Conservation (phyloP, 2,329 filamentous ascomycete species). For the Colletotrichum horii region DNA sequence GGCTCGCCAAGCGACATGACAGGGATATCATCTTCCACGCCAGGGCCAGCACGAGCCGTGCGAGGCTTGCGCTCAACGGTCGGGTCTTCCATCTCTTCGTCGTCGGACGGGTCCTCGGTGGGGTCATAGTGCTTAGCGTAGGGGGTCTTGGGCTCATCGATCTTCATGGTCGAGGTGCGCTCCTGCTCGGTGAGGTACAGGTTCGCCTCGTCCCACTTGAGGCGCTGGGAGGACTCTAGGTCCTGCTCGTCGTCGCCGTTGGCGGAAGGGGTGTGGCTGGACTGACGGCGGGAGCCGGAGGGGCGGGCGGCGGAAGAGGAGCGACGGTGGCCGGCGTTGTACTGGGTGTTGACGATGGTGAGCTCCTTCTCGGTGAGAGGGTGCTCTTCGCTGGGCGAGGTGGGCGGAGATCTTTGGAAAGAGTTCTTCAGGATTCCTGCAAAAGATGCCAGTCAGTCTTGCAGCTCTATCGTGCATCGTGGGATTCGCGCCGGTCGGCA, state of each 20-base stretch:
- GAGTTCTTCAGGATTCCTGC: slow-evolving; percentile 95
- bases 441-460: background rate
- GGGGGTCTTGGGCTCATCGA: slow-evolving; percentile 97
- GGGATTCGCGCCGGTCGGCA: background rate
- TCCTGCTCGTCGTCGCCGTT: slow-evolving; percentile 50
- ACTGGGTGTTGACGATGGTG: slow-evolving; percentile 90
- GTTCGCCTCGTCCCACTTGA: slow-evolving; percentile 99
- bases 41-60: slow-evolving; percentile 24
- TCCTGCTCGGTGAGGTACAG: slow-evolving; percentile 97
- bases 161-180: slow-evolving; percentile 96
- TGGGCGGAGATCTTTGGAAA: slow-evolving; percentile 65
- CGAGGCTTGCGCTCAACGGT: slow-evolving; percentile 46
- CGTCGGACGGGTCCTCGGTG: slow-evolving; percentile 82
- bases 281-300: slow-evolving; percentile 73
- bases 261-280: slow-evolving; percentile 53
- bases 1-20: slow-evolving; percentile 92
- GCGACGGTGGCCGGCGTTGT: slow-evolving; percentile 88
- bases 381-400: slow-evolving; percentile 54
- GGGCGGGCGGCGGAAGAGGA: slow-evolving; percentile 77
- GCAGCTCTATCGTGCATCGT: background rate
- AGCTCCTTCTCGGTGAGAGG: slow-evolving; percentile 81
- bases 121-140: slow-evolving; percentile 94
- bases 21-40: slow-evolving; percentile 77
- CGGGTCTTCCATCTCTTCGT: slow-evolving; percentile 69
- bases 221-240: slow-evolving; percentile 68